Evolutionary conservation across 106 monocot species (phyloP), one percentile per base, ranked within the genome.

Genomic region (Vanilla planifolia): DNA sequence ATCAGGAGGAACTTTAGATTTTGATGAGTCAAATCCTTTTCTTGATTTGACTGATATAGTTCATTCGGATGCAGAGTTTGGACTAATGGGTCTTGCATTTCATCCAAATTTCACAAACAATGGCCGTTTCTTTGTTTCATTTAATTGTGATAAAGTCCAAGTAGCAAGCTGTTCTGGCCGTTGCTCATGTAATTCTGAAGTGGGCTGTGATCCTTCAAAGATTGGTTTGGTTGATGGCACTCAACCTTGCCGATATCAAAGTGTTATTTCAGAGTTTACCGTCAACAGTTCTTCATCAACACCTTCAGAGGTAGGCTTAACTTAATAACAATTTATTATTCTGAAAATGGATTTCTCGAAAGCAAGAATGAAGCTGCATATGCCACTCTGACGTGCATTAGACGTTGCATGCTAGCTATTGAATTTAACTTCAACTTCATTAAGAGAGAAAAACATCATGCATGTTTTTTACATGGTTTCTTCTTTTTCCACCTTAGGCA

Each of bases 101-200:
- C 94, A 94, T 70, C 94, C 94, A 17, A 61, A 89, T 8, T 94
- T 89, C 20, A 37, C 69, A 8, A 67, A 40, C 42, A 94, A 94
- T 43, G 94, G 94, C 20, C 75, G 94, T 0, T 72, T 75, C 43
- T 80, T 83, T 20, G 75, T 66, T 28, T 85, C 93, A 8, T 93
- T 75, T 55, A 93, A 76, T 57, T 84, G 81, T 33, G 88, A 93
- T 63, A 78, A 71, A 57, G 66, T 23, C 43, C 51, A 75, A 41
- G 69, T 67, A 8, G 25, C 77, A 57, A 78, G 70, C 32, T 94
- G 94, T 71, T 68, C 77, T 36, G 94, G 94, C 45, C 74, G 82
- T 50, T 94, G 94, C 62, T 71, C 85, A n/a, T 90, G 89, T 67
- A 90, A 85, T 67, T 87, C 92, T 36, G 87, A 92, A 58, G 75